phyloP scores from a whole-genome alignment of 768 basidiomycete genomes.

The Lactifluus piperatus region DNA sequence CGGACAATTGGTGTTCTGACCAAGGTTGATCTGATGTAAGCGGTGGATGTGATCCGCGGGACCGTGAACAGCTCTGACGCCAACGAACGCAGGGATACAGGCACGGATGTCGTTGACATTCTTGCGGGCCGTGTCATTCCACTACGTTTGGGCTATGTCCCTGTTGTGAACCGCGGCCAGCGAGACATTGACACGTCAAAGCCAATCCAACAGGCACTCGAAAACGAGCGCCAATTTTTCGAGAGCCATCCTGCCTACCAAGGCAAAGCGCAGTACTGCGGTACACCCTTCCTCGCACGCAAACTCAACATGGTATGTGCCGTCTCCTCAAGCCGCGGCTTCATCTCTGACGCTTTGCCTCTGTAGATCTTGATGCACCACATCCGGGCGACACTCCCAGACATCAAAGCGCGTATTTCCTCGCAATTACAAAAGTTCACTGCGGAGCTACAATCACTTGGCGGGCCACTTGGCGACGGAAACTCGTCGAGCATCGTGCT shows the following conservation, averaged over 20 bases:
- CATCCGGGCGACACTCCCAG: slow-evolving; percentile 94
- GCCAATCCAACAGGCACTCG: slow-evolving; percentile 76
- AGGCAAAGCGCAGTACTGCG: slow-evolving; percentile 91
- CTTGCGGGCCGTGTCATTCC: slow-evolving; percentile 96
- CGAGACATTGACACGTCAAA: slow-evolving; percentile 91
- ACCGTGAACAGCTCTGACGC: slow-evolving; percentile 1
- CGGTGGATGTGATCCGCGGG: slow-evolving; percentile 12
- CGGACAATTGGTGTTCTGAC: slow-evolving; percentile 98
- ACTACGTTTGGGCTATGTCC: slow-evolving; percentile 92
- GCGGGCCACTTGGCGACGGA: slow-evolving; percentile 77
- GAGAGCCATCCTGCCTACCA: slow-evolving; percentile 92
- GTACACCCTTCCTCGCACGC: slow-evolving; percentile 91
- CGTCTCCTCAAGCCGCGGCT: neutral
- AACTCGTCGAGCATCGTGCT: slow-evolving; percentile 89
- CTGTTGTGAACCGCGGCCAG: slow-evolving; percentile 97
- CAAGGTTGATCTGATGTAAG: slow-evolving; percentile 96
- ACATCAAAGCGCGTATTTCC: slow-evolving; percentile 95
- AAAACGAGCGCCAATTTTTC: slow-evolving; percentile 87
- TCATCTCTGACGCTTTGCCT: neutral
- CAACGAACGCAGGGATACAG: slow-evolving; percentile 71
- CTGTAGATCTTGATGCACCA: slow-evolving; percentile 96
- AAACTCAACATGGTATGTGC: slow-evolving; percentile 83
- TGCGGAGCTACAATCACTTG: slow-evolving; percentile 72
- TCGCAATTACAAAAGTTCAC: slow-evolving; percentile 85
- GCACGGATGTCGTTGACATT: slow-evolving; percentile 98